These are phyloP conservation scores for Geotrichum europaeum DNA, from an alignment of 1,139 yeast genomes.

Conservation along the genomic window DNA sequence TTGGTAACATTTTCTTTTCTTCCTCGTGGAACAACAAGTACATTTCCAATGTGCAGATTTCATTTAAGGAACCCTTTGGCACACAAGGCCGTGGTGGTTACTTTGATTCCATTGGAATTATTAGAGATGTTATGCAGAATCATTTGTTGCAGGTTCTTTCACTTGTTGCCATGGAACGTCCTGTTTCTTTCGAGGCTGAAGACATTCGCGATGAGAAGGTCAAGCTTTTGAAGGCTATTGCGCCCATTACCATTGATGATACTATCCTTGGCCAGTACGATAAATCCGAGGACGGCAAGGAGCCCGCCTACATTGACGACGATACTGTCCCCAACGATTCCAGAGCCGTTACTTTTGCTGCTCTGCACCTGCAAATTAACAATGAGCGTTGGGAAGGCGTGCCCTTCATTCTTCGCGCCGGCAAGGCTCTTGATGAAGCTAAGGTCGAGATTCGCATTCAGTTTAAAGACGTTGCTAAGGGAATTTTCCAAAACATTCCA, in stretches of 20 bases:
- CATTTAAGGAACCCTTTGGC: constrained; percentile 94
- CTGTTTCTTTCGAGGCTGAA: constrained; percentile 83
- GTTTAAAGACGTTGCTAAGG: constrained; percentile 78
- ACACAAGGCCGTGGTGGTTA: constrained; percentile 99
- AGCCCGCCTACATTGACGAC: constrained; percentile 90
- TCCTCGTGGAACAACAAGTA: constrained; percentile 83
- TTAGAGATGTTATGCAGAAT: constrained; percentile 97
- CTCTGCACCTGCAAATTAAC: constrained; percentile 65
- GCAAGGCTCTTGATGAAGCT: constrained; percentile 87
- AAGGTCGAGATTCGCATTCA: constrained; percentile 91
- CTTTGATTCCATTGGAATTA: constrained; percentile 90
- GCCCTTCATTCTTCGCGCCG: constrained; percentile 92
- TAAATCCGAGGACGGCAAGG: constrained; percentile 74
- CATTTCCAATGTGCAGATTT: constrained; percentile 73
- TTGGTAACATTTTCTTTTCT: constrained; percentile 78
- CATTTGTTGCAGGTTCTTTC: constrained; percentile 91
- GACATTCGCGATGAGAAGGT: constrained; percentile 95
- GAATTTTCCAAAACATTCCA: constrained; percentile 74
- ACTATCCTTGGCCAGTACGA: constrained; percentile 83
- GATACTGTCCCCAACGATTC: constrained; percentile 79
- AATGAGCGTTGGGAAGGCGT: constrained; percentile 99
- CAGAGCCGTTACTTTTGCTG: constrained; percentile 86
- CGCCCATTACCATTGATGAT: constrained; percentile 58
- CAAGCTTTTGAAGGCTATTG: constrained; percentile 77
- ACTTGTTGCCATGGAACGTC: constrained; percentile 91